Evolutionary conservation across 2,329 filamentous ascomycete genomes (phyloP).

Genomic region (Paracoccidioides brasiliensis): DNA sequence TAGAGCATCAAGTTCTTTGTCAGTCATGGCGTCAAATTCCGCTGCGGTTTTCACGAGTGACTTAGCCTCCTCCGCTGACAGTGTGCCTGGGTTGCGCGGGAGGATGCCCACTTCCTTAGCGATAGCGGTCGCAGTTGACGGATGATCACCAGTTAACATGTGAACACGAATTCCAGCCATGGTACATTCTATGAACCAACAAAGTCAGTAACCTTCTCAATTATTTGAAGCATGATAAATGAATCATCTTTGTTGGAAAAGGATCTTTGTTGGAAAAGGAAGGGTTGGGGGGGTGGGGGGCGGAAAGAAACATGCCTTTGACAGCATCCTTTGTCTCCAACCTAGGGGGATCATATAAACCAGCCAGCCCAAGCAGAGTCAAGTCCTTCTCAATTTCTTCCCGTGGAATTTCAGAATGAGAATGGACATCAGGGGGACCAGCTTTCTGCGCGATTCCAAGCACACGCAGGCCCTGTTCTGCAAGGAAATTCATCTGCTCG

Average conservation of each 20-base stretch:
- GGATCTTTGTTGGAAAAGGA: too few species aligned
- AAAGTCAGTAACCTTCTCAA: slow-evolving; percentile 6
- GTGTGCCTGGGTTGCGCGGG: slow-evolving; percentile 31
- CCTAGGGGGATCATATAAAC: slow-evolving; percentile 49
- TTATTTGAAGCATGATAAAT: not conserved
- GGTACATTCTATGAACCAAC: slow-evolving; percentile 28
- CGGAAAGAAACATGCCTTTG: slow-evolving; percentile 16
- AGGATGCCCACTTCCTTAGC: slow-evolving; percentile 46
- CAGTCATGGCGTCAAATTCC: slow-evolving; percentile 42
- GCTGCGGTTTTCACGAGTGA: slow-evolving; percentile 43
- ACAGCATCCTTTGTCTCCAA: slow-evolving; percentile 45
- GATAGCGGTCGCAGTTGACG: slow-evolving; percentile 44
- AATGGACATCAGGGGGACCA: slow-evolving; percentile 14
- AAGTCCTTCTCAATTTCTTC: slow-evolving; percentile 41
- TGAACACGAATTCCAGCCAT: slow-evolving; percentile 45
- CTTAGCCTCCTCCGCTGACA: slow-evolving; percentile 34
- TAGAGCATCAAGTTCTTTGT: slow-evolving; percentile 48
- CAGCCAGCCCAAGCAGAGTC: slow-evolving; percentile 45
- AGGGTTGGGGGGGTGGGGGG: too few species aligned
- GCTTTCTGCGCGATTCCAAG: slow-evolving; percentile 41
- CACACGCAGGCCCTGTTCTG: slow-evolving; percentile 46
- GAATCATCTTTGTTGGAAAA: not conserved
- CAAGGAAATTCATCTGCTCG: slow-evolving; percentile 44
- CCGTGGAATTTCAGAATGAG: slow-evolving; percentile 29
- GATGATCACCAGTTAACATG: slow-evolving; percentile 47